These are phyloP conservation scores for Metschnikowia kofuensis DNA, from an alignment of 805 yeast species.

Conservation along the genomic window DNA sequence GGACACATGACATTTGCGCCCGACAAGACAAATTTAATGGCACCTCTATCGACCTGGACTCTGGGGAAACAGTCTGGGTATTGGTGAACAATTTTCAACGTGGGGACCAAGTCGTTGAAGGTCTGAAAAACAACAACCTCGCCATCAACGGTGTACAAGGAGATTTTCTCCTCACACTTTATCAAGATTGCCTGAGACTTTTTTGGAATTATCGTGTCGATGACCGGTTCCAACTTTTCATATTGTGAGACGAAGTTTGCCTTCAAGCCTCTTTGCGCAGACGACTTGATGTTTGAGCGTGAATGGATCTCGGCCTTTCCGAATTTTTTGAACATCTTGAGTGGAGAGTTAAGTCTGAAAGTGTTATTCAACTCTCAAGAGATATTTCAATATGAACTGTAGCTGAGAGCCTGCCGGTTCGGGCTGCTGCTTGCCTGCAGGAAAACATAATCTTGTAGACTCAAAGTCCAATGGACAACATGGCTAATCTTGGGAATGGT, in stretches of 20 bases:
- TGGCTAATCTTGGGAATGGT: too few species aligned
- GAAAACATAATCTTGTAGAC: background rate
- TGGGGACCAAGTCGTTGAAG: conserved; percentile 75
- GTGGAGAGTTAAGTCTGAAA: background rate
- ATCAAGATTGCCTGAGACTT: conserved; percentile 75
- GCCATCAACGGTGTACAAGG: conserved; percentile 67
- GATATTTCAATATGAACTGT: background rate
- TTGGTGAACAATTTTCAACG: conserved; percentile 71
- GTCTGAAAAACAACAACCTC: conserved; percentile 79
- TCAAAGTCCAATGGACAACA: too few species aligned
- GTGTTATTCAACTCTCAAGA: background rate
- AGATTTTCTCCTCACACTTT: conserved; percentile 88
- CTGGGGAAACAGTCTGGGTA: conserved; percentile 81
- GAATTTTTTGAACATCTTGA: conserved; percentile 56
- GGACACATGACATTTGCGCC: conserved; percentile 98
- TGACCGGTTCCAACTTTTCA: conserved; percentile 68
- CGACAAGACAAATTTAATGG: conserved; percentile 89
- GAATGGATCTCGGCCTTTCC: conserved; percentile 85
- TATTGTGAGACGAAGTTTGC: conserved; percentile 69
- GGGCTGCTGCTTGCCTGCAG: background rate
- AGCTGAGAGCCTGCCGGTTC: background rate
- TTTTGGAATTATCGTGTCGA: conserved; percentile 84
- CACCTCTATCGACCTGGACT: conserved; percentile 93
- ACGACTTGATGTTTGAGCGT: conserved; percentile 86
- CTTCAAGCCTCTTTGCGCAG: conserved; percentile 89